Percentiles rank a stretch among this genome's conserved stretches.
These are phyloP conservation scores for Jatropha curcas DNA, from an alignment of 345 rosid species.

Conservation along the genomic window DNA sequence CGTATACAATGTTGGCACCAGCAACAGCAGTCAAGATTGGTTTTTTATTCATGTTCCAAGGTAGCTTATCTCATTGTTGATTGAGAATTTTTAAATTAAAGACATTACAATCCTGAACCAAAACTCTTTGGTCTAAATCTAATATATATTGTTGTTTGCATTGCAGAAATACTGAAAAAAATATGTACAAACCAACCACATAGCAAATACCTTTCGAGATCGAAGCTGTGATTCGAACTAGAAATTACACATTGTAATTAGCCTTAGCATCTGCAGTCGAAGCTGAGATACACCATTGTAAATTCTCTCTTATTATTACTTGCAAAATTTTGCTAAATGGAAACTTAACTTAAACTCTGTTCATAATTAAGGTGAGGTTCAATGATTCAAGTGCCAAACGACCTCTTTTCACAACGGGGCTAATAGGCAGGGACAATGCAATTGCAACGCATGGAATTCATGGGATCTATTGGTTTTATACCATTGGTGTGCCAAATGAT, in stretches of 20 bases:
- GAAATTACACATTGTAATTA: conserved; percentile 56
- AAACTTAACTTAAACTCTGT: not conserved
- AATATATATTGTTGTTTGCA: too few relatives aligned
- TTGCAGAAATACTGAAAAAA: conserved; percentile 40
- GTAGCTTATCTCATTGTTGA: too few relatives aligned
- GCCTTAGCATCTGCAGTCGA: conserved; percentile 66
- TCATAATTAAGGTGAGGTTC: too few relatives aligned
- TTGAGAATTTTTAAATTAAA: too few relatives aligned
- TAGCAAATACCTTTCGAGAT: conserved; percentile 62
- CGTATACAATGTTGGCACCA: conserved; percentile 9
- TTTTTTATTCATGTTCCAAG: too few relatives aligned
- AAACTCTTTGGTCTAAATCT: too few relatives aligned
- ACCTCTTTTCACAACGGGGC: too few relatives aligned
- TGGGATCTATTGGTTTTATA: conserved; percentile 66
- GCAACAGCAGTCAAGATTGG: conserved; percentile 45
- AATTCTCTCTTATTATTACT: not conserved
- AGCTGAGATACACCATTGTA: conserved; percentile 36
- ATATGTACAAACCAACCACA: conserved; percentile 43
- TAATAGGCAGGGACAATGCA: too few relatives aligned
- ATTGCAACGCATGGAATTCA: conserved; percentile 91
- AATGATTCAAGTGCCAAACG: too few relatives aligned
- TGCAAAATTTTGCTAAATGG: not conserved
- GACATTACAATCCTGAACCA: too few relatives aligned
- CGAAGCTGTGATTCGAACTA: conserved; percentile 16
- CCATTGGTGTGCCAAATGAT: conserved; percentile 39